These are phyloP conservation scores for Tolypocladium nubicola DNA, from an alignment of 2,329 filamentous ascomycete genomes.

Conservation along the genomic window DNA sequence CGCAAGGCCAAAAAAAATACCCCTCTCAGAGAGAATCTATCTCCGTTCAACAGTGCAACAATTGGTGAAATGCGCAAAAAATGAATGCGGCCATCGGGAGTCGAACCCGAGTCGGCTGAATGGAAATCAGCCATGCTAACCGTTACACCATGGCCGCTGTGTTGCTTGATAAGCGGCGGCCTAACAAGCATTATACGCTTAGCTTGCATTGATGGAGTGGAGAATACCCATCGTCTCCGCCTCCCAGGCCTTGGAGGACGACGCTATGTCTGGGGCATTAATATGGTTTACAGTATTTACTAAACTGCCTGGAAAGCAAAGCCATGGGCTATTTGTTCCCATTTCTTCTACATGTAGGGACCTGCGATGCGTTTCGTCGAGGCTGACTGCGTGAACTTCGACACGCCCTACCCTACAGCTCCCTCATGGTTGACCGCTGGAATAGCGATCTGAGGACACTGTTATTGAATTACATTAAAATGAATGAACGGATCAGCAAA, in stretches of 20 bases:
- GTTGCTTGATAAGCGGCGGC: not conserved
- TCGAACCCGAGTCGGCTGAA: constrained; percentile 11
- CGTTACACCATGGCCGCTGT: constrained; percentile 9
- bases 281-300: no score
- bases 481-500: no score
- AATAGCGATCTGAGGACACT: not conserved
- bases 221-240: no score
- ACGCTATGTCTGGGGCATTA: no score
- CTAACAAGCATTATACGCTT: not conserved
- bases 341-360: not conserved
- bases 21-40: no score
- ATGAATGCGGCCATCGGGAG: constrained; percentile 8
- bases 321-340: no score
- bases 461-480: no score
- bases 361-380: not conserved
- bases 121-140: constrained; percentile 12
- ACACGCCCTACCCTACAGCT: not conserved
- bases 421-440: not conserved
- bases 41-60: not conserved
- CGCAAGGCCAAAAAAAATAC: no score
- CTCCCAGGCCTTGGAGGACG: no score
- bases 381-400: no score
- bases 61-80: not conserved
- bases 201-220: not conserved
- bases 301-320: no score